Evolutionary conservation across 2,329 filamentous ascomycete genomes (phyloP).

Genomic region (Epichloe bromicola): DNA sequence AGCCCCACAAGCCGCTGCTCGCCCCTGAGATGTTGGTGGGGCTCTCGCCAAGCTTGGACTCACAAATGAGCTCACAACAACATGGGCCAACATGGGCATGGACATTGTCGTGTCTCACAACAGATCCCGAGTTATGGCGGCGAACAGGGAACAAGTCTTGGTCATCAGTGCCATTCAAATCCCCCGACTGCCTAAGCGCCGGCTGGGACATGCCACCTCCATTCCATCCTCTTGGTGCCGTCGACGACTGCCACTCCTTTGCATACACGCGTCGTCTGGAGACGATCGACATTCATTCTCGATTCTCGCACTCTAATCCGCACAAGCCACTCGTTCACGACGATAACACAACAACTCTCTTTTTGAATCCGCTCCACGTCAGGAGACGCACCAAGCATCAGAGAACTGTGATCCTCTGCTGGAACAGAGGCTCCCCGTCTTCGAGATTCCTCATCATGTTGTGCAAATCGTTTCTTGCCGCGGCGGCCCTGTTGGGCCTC

Average conservation of each 20-base stretch:
- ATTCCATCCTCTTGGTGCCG: background rate
- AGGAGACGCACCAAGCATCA: background rate
- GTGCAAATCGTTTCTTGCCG: slow-evolving; percentile 15
- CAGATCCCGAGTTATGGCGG: too few species aligned
- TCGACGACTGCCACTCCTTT: slow-evolving; percentile 5
- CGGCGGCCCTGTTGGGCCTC: slow-evolving; percentile 29
- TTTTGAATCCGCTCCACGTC: background rate
- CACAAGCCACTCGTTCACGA: background rate
- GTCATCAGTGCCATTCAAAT: background rate
- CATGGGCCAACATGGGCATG: too few species aligned
- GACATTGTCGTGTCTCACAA: too few species aligned
- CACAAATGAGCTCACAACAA: too few species aligned
- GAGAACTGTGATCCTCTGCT: background rate
- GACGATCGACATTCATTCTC: slow-evolving; percentile 1
- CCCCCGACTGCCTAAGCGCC: background rate
- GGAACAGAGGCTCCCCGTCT: background rate
- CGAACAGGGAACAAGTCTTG: too few species aligned
- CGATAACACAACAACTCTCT: background rate
- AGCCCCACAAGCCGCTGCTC: background rate
- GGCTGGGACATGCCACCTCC: background rate
- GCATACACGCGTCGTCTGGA: background rate
- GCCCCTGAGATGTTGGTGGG: background rate
- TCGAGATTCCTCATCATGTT: slow-evolving; percentile 2
- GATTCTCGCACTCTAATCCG: background rate
- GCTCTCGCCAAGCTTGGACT: too few species aligned